Base-by-base conservation (phyloP, 1,284 basidiomycete genomes). In the Sphaerobolus stellatus region DNA sequence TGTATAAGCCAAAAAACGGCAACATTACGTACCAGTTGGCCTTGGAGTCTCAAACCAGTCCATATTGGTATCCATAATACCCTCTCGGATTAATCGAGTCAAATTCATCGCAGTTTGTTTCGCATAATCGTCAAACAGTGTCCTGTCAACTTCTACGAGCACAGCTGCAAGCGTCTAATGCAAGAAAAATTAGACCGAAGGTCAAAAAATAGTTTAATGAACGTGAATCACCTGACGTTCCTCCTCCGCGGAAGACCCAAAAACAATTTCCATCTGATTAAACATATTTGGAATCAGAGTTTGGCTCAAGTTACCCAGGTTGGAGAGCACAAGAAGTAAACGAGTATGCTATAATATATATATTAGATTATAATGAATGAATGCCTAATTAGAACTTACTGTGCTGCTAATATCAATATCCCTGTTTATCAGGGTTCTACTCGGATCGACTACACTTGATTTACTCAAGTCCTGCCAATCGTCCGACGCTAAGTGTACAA, bases 31-130 rank as follows among this genome's bases (percentile, higher is more conserved):
- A 92, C 92, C 92, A 62, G 83, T 86, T 2, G 95, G 96, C 64
- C 93, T 90, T 1, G 88, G 85, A 1, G 92, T 90, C 59, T 91
- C 85, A 59, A 85, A 89, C 96, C 97, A 99, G 66, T 98, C 91
- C 76, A 97, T 90, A 18, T 81, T 75, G 33, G 77, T 76, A 51
- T 88, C 80, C 22, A 97, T 74, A 41, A 99, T 88, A 3, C 97
- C 97, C 46, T 77, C 74, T 28, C 86, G 81, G 40, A 98, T 75
- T 46, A 92, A 86, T 20, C 75, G 70, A 36, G 77, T 85, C n/a
- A 95, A 79, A 7, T 75, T 71, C 2, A 76, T 75, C 6, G 86
- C 78, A 66, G 94, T 92, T 28, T 90, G 85, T 62, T 89, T 88
- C 59, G 92, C 76, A 65, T 92, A 98, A 54, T 90, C 88, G 55